phyloP scores from a whole-genome alignment of 2,329 filamentous ascomycete species.

The Nothopassalora personata region DNA sequence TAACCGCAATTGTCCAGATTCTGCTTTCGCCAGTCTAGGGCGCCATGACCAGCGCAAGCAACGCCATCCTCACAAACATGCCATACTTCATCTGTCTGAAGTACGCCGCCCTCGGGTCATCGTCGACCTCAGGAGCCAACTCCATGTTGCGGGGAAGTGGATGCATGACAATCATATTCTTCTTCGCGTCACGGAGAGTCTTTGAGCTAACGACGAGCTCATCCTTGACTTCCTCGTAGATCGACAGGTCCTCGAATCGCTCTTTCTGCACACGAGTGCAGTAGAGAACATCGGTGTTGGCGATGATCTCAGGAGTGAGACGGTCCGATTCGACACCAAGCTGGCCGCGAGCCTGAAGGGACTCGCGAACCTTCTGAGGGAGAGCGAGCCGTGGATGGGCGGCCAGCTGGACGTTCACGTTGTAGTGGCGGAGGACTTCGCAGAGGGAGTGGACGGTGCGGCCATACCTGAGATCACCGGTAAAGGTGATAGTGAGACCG shows the following conservation, averaged over 20 bases:
- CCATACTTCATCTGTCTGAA: constrained; percentile 99
- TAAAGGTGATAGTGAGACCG: constrained; percentile 91
- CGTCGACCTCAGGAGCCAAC: constrained; percentile 92
- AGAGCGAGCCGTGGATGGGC: constrained; percentile 73
- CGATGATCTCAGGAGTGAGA: constrained; percentile 81
- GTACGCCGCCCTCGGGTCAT: constrained; percentile 93
- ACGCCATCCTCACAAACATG: constrained; percentile 94
- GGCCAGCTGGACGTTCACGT: constrained; percentile 88
- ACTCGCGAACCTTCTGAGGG: constrained; percentile 66
- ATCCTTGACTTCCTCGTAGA: constrained; percentile 85
- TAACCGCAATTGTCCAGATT: background rate
- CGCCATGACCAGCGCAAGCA: constrained; percentile 88
- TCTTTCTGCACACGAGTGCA: constrained; percentile 97
- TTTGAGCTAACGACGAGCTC: constrained; percentile 85
- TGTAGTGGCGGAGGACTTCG: constrained; percentile 91
- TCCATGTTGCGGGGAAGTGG: constrained; percentile 90
- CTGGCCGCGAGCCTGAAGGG: constrained; percentile 69
- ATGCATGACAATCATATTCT: constrained; percentile 90
- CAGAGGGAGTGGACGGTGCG: constrained; percentile 92
- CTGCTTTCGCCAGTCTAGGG: constrained; percentile 27
- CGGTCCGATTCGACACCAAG: constrained; percentile 68
- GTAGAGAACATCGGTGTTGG: constrained; percentile 85
- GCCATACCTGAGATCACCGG: constrained; percentile 87
- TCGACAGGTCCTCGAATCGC: constrained; percentile 72
- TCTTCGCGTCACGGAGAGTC: constrained; percentile 85